Conservation (phyloP, 805 yeast species). For the Kazachstania psychrophila region DNA sequence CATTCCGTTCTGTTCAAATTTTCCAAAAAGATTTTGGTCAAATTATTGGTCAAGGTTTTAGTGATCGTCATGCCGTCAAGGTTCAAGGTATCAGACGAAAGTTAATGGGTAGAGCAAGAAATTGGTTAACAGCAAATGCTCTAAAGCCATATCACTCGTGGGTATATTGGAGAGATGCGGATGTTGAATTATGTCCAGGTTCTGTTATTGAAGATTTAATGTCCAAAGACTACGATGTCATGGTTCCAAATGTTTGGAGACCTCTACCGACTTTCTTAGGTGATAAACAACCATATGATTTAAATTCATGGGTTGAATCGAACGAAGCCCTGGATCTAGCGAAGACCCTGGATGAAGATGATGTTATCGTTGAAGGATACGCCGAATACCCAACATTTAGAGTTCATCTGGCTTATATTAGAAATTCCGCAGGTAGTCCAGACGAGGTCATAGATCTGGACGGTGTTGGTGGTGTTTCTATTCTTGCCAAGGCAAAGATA, state of each 20-base stretch:
- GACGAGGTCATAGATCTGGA: constrained; percentile 61
- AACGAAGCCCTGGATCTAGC: constrained; percentile 67
- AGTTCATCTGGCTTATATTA: constrained; percentile 66
- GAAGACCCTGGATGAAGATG: constrained; percentile 57
- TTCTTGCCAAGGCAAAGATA: constrained; percentile 61
- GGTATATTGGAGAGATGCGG: constrained; percentile 90
- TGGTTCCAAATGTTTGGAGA: constrained; percentile 90
- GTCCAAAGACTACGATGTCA: constrained; percentile 59
- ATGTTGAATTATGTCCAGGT: constrained; percentile 75
- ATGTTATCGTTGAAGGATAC: constrained; percentile 81
- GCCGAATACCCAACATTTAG: constrained; percentile 83
- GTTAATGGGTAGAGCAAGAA: constrained; percentile 79
- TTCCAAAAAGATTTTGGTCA: constrained; percentile 80
- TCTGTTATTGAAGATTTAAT: constrained; percentile 64
- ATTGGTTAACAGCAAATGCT: constrained; percentile 70
- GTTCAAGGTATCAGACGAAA: constrained; percentile 80
- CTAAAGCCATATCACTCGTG: constrained; percentile 78
- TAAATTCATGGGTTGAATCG: constrained; percentile 93
- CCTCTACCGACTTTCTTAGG: constrained; percentile 86
- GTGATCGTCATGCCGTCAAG: constrained; percentile 75
- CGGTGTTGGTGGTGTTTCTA: constrained; percentile 84
- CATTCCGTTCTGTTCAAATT: constrained; percentile 72
- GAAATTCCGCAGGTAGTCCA: constrained; percentile 52
- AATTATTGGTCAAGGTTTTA: constrained; percentile 74
- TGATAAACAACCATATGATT: constrained; percentile 83